Base-by-base conservation (phyloP, 2,329 filamentous ascomycete species). In the Colletotrichum cereale region DNA sequence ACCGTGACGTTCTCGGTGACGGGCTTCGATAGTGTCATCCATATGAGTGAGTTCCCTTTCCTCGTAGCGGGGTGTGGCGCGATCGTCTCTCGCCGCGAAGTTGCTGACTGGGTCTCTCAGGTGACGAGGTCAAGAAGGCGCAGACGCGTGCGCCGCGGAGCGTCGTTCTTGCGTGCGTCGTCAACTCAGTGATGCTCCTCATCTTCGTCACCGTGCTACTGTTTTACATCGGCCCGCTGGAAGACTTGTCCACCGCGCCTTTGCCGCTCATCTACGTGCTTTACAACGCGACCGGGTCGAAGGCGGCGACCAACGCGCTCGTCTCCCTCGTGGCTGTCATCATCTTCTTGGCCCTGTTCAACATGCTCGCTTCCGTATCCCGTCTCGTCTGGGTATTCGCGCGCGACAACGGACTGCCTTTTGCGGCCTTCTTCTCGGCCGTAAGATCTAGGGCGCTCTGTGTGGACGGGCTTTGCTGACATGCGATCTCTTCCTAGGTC, bases 21-120 rank as follows among this genome's bases (percentile, higher is more conserved):
- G n/a, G 55, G 55, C 5, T 57, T 57, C 16, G 55, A 57, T 14
- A 57, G 55, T 8, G 55, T 57, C 36, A 57, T 57, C 24, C 55
- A 57, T 11, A 57, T 57, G 55, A 57, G 55, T 57, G 26, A 12
- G 36, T 16, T n/a, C 12, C 21, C 4, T 24, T 8, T 5, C 8
- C 6, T 1, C 16, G 21, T 6, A 24, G 16, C 18, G n/a, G n/a
- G n/a, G n/a, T n/a, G n/a, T n/a, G n/a, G n/a, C n/a, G n/a, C n/a
- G n/a, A n/a, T n/a, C n/a, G n/a, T n/a, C 16, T 12, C 14, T 7
- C 8, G 16, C 6, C 21, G 36, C 6, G 8, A 34, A 40, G 36
- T 5, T 5, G 8, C 3, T 57, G 26, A 57, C 21, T 21, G 3
- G 3, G 14, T 2, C 2, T 6, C 7, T 7, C 24, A 57, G 55